Conservation (phyloP, 768 basidiomycete species). For the Chalciporus pseudorubinellus region DNA sequence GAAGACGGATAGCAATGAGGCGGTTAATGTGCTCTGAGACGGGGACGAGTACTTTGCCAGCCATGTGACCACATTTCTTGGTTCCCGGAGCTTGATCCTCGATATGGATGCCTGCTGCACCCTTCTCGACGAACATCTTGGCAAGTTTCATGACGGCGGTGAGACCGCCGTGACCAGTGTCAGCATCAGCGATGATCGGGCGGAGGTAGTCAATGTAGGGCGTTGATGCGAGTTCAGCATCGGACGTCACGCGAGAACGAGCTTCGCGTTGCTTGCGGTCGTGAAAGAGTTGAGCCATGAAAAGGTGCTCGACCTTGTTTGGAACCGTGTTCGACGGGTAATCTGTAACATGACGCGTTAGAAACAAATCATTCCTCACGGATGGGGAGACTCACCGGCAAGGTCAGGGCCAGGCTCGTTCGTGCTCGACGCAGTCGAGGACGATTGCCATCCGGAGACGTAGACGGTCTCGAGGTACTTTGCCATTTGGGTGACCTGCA, state of each 20-base stretch:
- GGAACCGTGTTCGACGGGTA: conserved; percentile 99
- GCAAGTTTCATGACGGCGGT: conserved; percentile 99
- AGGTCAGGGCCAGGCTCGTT: conserved; percentile 99
- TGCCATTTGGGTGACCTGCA: conserved; percentile 99
- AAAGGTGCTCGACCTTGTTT: conserved; percentile 97
- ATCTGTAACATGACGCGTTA: conserved; percentile 45
- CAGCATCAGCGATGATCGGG: conserved; percentile 94
- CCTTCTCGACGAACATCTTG: conserved; percentile 98
- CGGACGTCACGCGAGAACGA: conserved; percentile 66
- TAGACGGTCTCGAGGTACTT: conserved; percentile 98
- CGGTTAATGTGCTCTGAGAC: conserved; percentile 98
- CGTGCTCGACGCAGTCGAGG: conserved; percentile 88
- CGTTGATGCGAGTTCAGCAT: conserved; percentile 66
- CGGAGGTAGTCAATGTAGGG: conserved; percentile 86
- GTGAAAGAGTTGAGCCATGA: conserved; percentile 98
- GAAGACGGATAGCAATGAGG: conserved; percentile 92
- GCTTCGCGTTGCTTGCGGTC: conserved; percentile 93
- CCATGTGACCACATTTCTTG: conserved; percentile 96
- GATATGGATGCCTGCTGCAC: conserved; percentile 96
- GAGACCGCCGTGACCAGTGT: conserved; percentile 96
- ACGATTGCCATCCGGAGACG: conserved; percentile 95
- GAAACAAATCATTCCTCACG: not conserved
- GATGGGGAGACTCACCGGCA: conserved; percentile 57
- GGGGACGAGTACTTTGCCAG: conserved; percentile 94
- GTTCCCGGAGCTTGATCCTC: conserved; percentile 98